phyloP scores from a whole-genome alignment of 257 asterid genomes.

The Echites panduratus region DNA sequence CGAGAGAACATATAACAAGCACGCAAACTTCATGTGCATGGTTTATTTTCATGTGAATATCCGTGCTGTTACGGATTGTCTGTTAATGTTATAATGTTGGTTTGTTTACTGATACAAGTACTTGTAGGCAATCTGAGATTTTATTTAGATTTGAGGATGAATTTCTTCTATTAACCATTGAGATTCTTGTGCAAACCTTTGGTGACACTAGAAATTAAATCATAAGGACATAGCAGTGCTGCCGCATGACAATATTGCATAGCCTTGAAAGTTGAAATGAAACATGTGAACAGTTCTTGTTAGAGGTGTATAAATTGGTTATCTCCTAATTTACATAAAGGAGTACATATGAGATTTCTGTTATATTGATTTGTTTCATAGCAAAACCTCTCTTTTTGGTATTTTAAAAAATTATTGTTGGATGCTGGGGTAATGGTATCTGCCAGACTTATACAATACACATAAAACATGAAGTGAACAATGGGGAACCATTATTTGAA shows the following conservation, averaged over 20 bases:
- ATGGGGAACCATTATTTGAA: no score
- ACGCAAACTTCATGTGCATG: not conserved
- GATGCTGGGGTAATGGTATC: no score
- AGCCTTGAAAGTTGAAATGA: no score
- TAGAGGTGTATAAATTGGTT: no score
- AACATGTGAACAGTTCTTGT: no score
- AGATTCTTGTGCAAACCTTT: not conserved
- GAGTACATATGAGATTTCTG: no score
- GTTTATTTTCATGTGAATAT: not conserved
- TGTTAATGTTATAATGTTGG: not conserved
- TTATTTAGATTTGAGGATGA: not conserved
- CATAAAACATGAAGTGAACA: no score
- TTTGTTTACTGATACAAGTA: not conserved
- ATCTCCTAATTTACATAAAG: no score
- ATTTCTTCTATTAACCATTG: not conserved
- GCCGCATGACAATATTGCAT: not conserved
- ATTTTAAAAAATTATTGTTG: no score
- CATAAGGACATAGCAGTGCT: not conserved
- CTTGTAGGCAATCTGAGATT: not conserved
- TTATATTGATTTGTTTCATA: not conserved
- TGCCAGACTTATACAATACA: no score
- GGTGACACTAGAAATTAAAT: not conserved
- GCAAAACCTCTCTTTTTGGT: not conserved
- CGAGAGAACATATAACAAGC: not conserved
- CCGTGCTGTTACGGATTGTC: constrained; percentile 1